Base-by-base conservation (phyloP, 805 yeast genomes). In the Myxozyma neotropica region DNA sequence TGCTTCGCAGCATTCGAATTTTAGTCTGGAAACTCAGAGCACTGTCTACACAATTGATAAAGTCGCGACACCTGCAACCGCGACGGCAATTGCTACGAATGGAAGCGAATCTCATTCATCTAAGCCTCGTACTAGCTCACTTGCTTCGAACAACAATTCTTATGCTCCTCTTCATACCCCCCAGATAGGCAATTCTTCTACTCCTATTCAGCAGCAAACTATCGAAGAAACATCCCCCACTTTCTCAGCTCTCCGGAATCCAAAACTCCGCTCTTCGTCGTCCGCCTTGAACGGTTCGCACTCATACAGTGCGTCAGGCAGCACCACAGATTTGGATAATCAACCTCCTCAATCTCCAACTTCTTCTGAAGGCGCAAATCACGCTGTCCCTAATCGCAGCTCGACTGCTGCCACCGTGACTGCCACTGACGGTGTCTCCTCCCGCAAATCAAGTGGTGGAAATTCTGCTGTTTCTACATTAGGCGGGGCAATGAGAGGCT, bases 401-500 rank as follows among this genome's bases (percentile, higher is more conserved):
- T 33, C 33, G 7, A 33, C 17, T n/a, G 35, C 42, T 27, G 35
- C 7, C 13, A 48, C 10, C n/a, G 8, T 10, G n/a, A 19, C 51
- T 7, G 27, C 39, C 3, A 12, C 42, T 1, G 51, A 47, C 12
- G 27, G 24, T 4, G 40, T 12, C 4, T 23, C 43, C 12, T 24
- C 27, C 24, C 54, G 54, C 24, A 50, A 50, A 29, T 10, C 46
- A 15, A 50, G 54, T n/a, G 26, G 46, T 7, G 45, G 39, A 29
- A 39, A 21, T n/a, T n/a, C n/a, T n/a, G n/a, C n/a, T 13, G 31
- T 36, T 8, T 35, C 53, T 23, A 15, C 43, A 17, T 5, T 36
- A 12, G 42, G 43, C 31, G 29, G 52, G 12, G 40, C 46, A 21
- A 26, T 50, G 47, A 50, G 42, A 27, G 53, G 53, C 5, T 26